Conservation (phyloP, 2,329 filamentous ascomycete species). For the Periglandula ipomoeae region DNA sequence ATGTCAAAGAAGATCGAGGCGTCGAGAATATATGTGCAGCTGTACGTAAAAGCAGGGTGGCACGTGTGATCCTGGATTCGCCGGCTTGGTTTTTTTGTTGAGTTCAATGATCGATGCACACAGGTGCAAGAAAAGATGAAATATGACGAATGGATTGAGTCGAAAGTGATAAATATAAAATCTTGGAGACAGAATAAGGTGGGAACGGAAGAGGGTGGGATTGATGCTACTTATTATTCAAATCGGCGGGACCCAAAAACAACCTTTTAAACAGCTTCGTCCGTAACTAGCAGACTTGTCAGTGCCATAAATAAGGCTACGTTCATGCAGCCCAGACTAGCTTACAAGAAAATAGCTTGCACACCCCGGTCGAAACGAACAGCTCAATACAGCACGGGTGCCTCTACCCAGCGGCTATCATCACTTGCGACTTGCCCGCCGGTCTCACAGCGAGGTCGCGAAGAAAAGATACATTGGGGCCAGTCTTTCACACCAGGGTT, state of each 20-base stretch:
- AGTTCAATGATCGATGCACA: background rate
- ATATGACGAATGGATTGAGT: background rate
- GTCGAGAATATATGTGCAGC: conserved; percentile 1
- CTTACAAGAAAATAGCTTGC: background rate
- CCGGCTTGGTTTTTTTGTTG: no score
- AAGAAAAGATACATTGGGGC: no score
- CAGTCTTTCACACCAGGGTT: background rate
- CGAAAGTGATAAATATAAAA: background rate
- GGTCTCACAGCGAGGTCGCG: no score
- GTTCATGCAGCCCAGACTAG: conserved; percentile 2
- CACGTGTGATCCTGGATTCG: background rate
- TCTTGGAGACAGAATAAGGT: background rate
- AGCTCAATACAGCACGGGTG: background rate
- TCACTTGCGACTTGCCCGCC: background rate
- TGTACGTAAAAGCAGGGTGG: background rate
- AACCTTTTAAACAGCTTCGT: background rate
- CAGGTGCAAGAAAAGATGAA: background rate
- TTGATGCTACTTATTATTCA: conserved; percentile 7
- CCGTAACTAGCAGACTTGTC: background rate
- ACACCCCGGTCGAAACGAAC: background rate
- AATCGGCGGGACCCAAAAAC: background rate
- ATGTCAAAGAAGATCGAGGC: background rate
- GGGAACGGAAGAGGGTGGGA: conserved; percentile 4
- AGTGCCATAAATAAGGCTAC: conserved; percentile 3
- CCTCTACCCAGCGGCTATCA: background rate